Conservation (phyloP, 129 eudicot genomes). For the Dittrichia graveolens region DNA sequence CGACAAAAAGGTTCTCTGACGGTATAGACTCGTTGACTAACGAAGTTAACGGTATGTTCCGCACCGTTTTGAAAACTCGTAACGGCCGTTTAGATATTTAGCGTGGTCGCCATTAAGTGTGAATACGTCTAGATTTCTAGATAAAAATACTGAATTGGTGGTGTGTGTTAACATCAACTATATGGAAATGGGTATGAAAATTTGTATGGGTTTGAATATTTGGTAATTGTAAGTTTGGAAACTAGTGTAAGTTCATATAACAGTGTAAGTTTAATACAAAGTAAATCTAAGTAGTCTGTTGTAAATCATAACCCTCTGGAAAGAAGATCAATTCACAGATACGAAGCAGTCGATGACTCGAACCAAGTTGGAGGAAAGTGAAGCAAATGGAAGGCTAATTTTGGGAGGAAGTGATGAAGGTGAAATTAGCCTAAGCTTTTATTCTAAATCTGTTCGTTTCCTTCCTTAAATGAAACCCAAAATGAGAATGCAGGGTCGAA, state of each 20-base stretch:
- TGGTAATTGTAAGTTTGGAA: neutral
- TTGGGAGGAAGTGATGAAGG: too few species aligned
- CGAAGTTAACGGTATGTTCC: slow-evolving; percentile 45
- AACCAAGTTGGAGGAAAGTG: too few species aligned
- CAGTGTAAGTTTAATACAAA: neutral
- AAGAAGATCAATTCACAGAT: too few species aligned
- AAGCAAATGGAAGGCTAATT: too few species aligned
- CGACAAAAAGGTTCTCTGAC: slow-evolving; percentile 25
- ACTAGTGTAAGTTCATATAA: neutral
- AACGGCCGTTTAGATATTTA: slow-evolving; percentile 35
- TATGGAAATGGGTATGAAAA: neutral
- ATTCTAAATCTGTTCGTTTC: too few species aligned
- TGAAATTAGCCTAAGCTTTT: too few species aligned
- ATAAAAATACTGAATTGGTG: neutral
- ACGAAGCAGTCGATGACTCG: too few species aligned
- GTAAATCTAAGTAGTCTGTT: neutral
- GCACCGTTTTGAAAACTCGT: slow-evolving; percentile 39
- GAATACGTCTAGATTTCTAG: slow-evolving; percentile 20
- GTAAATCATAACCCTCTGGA: too few species aligned
- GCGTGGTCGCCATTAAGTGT: slow-evolving; percentile 16
- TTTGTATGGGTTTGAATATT: slow-evolving; percentile 5
- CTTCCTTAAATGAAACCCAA: too few species aligned
- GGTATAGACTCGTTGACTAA: slow-evolving; percentile 42
- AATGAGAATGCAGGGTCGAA: too few species aligned
- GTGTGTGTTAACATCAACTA: too few species aligned